phyloP scores from a whole-genome alignment of 768 basidiomycete genomes.

The Collybia sordida region DNA sequence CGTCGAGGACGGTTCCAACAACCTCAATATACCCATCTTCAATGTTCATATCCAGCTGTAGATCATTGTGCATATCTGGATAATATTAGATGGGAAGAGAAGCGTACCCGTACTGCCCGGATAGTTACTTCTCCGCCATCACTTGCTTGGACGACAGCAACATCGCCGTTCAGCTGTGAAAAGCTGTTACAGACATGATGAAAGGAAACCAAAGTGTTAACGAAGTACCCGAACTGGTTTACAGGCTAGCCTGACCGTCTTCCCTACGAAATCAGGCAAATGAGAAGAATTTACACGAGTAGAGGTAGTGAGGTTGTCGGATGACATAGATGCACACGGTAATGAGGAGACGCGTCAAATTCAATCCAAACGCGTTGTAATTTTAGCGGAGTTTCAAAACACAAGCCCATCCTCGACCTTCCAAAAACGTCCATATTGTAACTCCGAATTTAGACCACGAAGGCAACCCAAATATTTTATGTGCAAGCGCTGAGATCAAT shows the following conservation, averaged over 20 bases:
- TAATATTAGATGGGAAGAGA: conserved; percentile 3
- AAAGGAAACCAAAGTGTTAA: conserved; percentile 3
- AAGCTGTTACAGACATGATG: background rate
- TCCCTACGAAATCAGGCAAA: conserved; percentile 49
- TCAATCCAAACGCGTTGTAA: conserved; percentile 1
- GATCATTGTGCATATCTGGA: background rate
- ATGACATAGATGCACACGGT: conserved; percentile 4
- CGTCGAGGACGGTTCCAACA: conserved; percentile 57
- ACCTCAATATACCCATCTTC: conserved; percentile 63
- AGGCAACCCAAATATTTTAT: too few species aligned
- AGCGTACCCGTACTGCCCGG: conserved; percentile 36
- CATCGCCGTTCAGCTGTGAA: conserved; percentile 39
- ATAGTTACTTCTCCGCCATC: conserved; percentile 67
- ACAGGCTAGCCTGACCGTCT: conserved; percentile 60
- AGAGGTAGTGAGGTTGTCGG: conserved; percentile 27
- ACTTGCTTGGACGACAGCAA: conserved; percentile 58
- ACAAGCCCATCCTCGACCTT: too few species aligned
- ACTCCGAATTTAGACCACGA: too few species aligned
- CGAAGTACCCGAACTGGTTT: conserved; percentile 55
- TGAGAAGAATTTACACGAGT: conserved; percentile 65
- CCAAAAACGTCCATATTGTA: too few species aligned
- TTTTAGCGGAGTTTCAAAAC: background rate
- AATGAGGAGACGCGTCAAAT: background rate
- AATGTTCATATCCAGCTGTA: conserved; percentile 40
- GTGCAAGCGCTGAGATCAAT: too few species aligned